Conservation (phyloP, 1,139 yeast genomes). For the Magnusiomyces sp. region DNA sequence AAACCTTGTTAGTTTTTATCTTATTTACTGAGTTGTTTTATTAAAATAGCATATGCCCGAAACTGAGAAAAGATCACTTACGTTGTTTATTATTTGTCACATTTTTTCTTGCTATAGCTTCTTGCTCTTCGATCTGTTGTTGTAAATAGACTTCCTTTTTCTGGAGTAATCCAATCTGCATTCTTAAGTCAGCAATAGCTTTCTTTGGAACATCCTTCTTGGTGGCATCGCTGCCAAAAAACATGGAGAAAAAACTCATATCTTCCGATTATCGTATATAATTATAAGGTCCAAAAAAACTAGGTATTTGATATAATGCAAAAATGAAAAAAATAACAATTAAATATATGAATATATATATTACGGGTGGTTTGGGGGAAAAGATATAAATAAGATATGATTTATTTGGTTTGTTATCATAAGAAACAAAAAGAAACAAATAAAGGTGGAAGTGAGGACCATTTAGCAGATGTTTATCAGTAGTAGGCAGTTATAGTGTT, state of each 20-base stretch:
- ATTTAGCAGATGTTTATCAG: too few relatives aligned
- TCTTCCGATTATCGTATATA: constrained; percentile 36
- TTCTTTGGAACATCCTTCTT: constrained; percentile 83
- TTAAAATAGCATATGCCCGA: too few relatives aligned
- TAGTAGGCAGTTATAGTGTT: too few relatives aligned
- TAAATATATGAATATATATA: background rate
- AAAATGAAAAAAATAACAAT: constrained; percentile 1
- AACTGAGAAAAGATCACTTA: constrained; percentile 7
- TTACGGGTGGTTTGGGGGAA: background rate
- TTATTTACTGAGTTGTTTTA: background rate
- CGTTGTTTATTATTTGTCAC: constrained; percentile 60
- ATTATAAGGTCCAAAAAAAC: constrained; percentile 6
- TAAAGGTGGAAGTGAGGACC: too few relatives aligned
- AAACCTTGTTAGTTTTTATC: background rate
- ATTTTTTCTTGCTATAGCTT: constrained; percentile 65
- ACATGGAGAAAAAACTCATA: constrained; percentile 23
- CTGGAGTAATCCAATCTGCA: constrained; percentile 76
- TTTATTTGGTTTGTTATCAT: too few relatives aligned
- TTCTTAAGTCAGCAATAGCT: constrained; percentile 85
- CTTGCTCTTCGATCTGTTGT: constrained; percentile 77
- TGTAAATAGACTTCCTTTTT: constrained; percentile 81
- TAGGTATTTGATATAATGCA: background rate
- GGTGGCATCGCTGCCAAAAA: constrained; percentile 56
- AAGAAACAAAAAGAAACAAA: too few relatives aligned
- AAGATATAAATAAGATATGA: too few relatives aligned